phyloP scores from a whole-genome alignment of 208 protist species.

The Polymyxa betae region DNA sequence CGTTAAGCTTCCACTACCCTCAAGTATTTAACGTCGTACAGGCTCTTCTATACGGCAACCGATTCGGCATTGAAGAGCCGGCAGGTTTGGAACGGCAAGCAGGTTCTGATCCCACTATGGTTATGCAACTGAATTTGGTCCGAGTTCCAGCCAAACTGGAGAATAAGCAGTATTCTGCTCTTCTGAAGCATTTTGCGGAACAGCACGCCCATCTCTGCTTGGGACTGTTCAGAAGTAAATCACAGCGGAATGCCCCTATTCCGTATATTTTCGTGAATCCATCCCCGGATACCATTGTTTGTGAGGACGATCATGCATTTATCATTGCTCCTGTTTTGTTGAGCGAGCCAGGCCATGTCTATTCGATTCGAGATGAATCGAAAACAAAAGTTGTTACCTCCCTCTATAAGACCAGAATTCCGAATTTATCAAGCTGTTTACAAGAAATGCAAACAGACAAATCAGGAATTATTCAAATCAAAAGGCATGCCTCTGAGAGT shows the following conservation, averaged over 20 bases:
- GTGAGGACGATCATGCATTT: slow-evolving; percentile 35
- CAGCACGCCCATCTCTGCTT: neutral
- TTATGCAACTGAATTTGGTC: slow-evolving; percentile 9
- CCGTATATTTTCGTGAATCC: neutral
- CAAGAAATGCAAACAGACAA: too few relatives aligned
- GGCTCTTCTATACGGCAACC: neutral
- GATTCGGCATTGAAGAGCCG: too few relatives aligned
- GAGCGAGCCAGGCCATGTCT: neutral
- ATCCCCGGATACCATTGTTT: neutral
- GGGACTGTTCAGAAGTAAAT: slow-evolving; percentile 1
- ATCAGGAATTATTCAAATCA: too few relatives aligned
- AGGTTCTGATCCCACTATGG: neutral
- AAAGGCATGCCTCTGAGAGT: too few relatives aligned
- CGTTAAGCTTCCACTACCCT: slow-evolving; percentile 32
- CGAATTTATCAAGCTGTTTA: neutral
- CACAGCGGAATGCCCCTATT: neutral
- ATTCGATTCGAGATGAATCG: neutral
- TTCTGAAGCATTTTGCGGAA: neutral
- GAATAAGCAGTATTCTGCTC: neutral
- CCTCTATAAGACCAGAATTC: neutral
- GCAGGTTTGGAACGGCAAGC: neutral
- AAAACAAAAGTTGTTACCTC: neutral
- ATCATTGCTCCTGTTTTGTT: neutral
- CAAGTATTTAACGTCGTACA: slow-evolving; percentile 17
- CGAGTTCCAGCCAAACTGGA: neutral